phyloP scores from a whole-genome alignment of 1,284 basidiomycete genomes.

The Moniliella sp. region DNA sequence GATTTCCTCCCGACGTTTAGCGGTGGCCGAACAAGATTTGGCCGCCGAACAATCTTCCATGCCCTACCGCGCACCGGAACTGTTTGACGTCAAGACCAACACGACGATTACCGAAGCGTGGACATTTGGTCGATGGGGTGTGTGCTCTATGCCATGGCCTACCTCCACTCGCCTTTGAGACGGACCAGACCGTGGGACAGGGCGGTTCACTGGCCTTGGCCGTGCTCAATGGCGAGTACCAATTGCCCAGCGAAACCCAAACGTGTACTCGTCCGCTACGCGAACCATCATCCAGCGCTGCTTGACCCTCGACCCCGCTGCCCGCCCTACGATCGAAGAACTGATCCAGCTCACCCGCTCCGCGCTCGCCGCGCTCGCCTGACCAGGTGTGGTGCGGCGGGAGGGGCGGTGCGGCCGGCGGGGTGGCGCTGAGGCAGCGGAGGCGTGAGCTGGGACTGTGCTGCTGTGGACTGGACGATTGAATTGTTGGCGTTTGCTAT shows the following conservation, averaged over 20 bases:
- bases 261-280: conserved; percentile 20
- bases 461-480: no score
- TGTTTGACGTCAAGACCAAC: conserved; percentile 33
- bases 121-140: conserved; percentile 34
- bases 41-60: conserved; percentile 29
- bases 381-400: no score
- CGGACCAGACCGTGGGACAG: conserved; percentile 28
- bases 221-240: conserved; percentile 28
- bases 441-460: no score
- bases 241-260: conserved; percentile 18
- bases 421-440: no score
- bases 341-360: conserved; percentile 12
- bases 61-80: conserved; percentile 33
- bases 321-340: conserved; percentile 18
- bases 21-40: conserved; percentile 35
- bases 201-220: conserved; percentile 32
- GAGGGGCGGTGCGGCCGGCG: no score
- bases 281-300: conserved; percentile 21
- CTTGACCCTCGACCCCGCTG: conserved; percentile 17
- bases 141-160: conserved; percentile 21
- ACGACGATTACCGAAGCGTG: conserved; percentile 25
- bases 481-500: no score
- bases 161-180: conserved; percentile 33
- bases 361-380: conserved; percentile 12
- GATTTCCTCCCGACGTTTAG: conserved; percentile 60